phyloP scores from a whole-genome alignment of 371 early-diverging fungal genomes.

The Circinella umbellata region DNA sequence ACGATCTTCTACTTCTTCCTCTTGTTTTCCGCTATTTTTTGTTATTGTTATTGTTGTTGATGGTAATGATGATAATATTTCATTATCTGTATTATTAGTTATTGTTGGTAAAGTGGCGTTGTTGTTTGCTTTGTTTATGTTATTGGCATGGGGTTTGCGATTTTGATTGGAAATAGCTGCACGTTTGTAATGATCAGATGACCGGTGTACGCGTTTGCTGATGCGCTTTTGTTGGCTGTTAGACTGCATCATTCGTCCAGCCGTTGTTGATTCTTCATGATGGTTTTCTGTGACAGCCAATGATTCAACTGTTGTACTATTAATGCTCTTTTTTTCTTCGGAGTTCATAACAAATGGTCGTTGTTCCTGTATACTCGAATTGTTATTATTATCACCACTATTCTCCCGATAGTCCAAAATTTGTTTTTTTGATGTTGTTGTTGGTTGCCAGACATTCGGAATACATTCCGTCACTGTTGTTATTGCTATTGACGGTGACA shows the following conservation, averaged over 20 bases:
- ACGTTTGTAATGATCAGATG: constrained; percentile 21
- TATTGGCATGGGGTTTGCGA: constrained; percentile 6
- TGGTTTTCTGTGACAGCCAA: constrained; percentile 6
- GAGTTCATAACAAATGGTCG: background rate
- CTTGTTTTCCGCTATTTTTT: constrained; percentile 13
- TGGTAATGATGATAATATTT: background rate
- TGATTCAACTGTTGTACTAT: background rate
- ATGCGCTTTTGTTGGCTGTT: constrained; percentile 12
- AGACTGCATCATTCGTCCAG: background rate
- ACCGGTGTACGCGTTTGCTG: constrained; percentile 10
- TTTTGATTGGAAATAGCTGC: constrained; percentile 16
- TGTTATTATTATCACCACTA: background rate
- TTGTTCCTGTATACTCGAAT: background rate
- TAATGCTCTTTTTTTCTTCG: background rate
- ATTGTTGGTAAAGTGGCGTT: background rate
- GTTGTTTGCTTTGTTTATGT: constrained; percentile 2
- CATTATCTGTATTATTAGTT: background rate
- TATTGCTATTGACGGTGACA: background rate
- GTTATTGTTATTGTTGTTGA: background rate
- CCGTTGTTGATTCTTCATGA: background rate
- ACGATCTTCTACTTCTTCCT: constrained; percentile 10
- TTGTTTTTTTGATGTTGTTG: background rate
- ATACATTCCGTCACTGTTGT: background rate
- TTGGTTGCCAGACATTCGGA: constrained; percentile 8
- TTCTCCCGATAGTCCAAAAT: constrained; percentile 5